Evolutionary conservation across 352 stramenopile species (phyloP), one percentile per base, ranked within the genome.

Genomic region (Bremia lactucae): DNA sequence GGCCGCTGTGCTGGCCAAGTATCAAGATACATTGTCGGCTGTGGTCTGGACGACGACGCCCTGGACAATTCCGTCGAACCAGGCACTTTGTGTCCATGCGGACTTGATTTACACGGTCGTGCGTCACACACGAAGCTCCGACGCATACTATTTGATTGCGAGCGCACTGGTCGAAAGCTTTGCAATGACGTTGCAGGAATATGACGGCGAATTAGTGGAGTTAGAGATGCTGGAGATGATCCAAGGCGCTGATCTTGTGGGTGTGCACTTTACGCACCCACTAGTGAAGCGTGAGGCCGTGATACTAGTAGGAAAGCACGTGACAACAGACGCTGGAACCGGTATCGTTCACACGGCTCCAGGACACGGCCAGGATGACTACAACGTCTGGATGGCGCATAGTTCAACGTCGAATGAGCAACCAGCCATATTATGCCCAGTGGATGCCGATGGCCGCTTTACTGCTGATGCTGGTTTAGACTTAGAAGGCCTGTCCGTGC

Each of bases 271-370:
- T 62, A 62, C 51, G 18, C 93, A 98, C 59, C 94, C 95, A 21
- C 52, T 98, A 10, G 33, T 80, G 31, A 72, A 90, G 16, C 76
- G 87, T 24, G 64, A 83, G 33, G 90, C 63, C 2, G 65, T 86
- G 16, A 49, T 98, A 37, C 77, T 97, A 5, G 68, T 95, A 16
- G 95, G 95, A 4, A 89, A 98, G 52, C 97, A 99, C 70, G 97
- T 99, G 19, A 98, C 95, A 0, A 96, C 84, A 1, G 95, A 98
- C 46, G 94, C 87, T 18, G 96, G 96, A 55, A 99, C 96, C 5
- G 96, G 96, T 21, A 61, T 99, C n/a, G 96, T 99, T 15, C 96
- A 99, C 68, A 99, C 95, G 7, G 96, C 96, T 2, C 96, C 96
- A 6, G 95, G 92, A 6, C 96, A 99, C 65, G 96, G 96, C 47